Percentiles rank a stretch among this genome's conserved stretches.
phyloP scores from a whole-genome alignment of 257 asterid species.

The Capsicum baccatum region DNA sequence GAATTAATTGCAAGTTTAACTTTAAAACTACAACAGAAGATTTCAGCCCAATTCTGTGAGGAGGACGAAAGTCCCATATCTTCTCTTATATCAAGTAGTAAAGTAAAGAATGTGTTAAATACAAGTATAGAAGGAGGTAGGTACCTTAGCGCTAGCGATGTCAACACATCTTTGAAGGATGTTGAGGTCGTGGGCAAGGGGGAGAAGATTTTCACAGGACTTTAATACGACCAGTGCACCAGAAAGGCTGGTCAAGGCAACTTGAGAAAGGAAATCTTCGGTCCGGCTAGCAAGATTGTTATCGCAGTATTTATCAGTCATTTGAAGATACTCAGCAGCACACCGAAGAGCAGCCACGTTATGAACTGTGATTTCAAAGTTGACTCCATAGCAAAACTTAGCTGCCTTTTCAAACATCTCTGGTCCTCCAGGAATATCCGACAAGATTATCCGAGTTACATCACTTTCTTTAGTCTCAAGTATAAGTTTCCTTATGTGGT shows the following conservation, averaged over 20 bases:
- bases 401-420: slow-evolving; percentile 92
- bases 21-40: too few relatives aligned
- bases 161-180: slow-evolving; percentile 80
- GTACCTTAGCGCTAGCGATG: slow-evolving; percentile 82
- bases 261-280: slow-evolving; percentile 79
- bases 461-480: slow-evolving; percentile 73
- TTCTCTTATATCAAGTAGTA: too few relatives aligned
- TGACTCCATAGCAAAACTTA: slow-evolving; percentile 89
- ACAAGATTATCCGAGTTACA: slow-evolving; percentile 61
- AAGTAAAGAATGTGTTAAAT: too few relatives aligned
- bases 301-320: slow-evolving; percentile 85
- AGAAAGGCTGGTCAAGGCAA: slow-evolving; percentile 80
- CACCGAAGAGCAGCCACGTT: slow-evolving; percentile 92
- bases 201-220: slow-evolving; percentile 84
- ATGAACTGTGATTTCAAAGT: slow-evolving; percentile 94
- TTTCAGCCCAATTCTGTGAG: too few relatives aligned
- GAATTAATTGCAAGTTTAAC: too few relatives aligned
- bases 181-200: slow-evolving; percentile 78
- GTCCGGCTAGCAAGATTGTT: slow-evolving; percentile 79
- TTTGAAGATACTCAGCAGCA: slow-evolving; percentile 86
- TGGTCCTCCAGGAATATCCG: slow-evolving; percentile 90
- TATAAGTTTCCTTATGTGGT: slow-evolving; percentile 69
- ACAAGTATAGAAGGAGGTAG: too few relatives aligned
- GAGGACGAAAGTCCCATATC: too few relatives aligned
- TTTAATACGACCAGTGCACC: slow-evolving; percentile 84